Evolutionary conservation across 2,329 filamentous ascomycete species (phyloP), one percentile per base, ranked within the genome.

Genomic region (Epichloe sp.): DNA sequence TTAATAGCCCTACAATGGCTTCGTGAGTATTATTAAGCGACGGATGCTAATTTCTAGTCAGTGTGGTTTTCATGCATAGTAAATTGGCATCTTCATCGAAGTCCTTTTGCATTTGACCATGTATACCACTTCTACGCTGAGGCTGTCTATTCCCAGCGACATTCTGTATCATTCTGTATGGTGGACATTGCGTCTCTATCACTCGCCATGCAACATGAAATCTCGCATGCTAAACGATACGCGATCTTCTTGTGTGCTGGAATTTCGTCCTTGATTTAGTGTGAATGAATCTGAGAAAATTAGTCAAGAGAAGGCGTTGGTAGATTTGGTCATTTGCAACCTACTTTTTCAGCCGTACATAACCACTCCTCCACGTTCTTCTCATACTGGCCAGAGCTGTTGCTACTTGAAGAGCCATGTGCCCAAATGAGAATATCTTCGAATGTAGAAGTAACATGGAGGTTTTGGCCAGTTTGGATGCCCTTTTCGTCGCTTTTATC

Each of bases 311-410:
- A 31, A 7, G 34, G 5, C 40, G 26, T 11, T 38, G n/a, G 31
- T 8, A n/a, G 14, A 31, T 43, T 14, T 19, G 44, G 8, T n/a
- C 2, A 17, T 21, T 12, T 44, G 19, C 2, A 31, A 49, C 55
- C 7, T 66, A 88, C 84, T 64, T 77, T 75, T 56, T 83, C 79
- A 11, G 88, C 79, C 63, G 90, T 79, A 11, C 73, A 72, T 52
- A 94, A 72, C 88, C 89, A 95, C 66, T 95, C 89, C 57, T 83
- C 77, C 43, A 95, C 70, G 0, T 84, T 81, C 63, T 85, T 83
- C 4, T 87, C 72, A 63, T 88, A 93, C 1, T 77, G 72, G 66
- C 95, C 88, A 5, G 69, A 69, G 31, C 73, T 72, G 0, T 74
- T 73, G 53, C 84, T 80, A 5, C 81, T 81, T 47, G 79, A 59